Conservation (phyloP, 1,284 basidiomycete species). For the Ceratobasidium papillatum region DNA sequence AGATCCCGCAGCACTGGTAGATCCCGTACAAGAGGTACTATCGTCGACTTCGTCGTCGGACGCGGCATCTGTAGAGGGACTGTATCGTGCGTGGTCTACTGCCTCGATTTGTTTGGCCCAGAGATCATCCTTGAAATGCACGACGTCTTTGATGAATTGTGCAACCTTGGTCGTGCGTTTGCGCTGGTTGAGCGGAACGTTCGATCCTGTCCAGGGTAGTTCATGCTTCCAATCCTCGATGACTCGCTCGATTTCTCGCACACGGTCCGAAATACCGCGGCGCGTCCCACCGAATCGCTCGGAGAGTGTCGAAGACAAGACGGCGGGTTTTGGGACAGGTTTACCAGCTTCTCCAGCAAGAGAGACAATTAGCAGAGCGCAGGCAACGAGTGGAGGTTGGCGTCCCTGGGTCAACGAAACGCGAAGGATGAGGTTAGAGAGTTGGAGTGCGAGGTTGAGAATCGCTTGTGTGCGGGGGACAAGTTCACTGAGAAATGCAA, state of each 20-base stretch:
- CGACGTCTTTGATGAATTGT: slow-evolving; percentile 40
- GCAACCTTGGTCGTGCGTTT: slow-evolving; percentile 25
- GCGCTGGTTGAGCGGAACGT: slow-evolving; percentile 13
- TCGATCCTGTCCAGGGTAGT: slow-evolving; percentile 65
- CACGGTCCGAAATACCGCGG: slow-evolving; percentile 68
- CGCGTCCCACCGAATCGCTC: slow-evolving; percentile 60
- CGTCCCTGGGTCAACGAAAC: slow-evolving; percentile 50
- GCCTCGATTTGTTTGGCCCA: slow-evolving; percentile 40
- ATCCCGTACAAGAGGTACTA: slow-evolving; percentile 18
- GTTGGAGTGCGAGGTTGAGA: slow-evolving; percentile 63
- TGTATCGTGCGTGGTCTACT: slow-evolving; percentile 22
- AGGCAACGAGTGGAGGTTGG: slow-evolving; percentile 63
- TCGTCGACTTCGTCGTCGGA: slow-evolving; percentile 17
- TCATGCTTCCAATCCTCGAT: slow-evolving; percentile 67
- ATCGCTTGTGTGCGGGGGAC: slow-evolving; percentile 57
- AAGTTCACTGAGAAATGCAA: slow-evolving; percentile 50
- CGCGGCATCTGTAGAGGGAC: slow-evolving; percentile 3
- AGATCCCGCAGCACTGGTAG: slow-evolving; percentile 10
- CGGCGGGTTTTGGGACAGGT: slow-evolving; percentile 63
- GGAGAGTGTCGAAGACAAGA: slow-evolving; percentile 66
- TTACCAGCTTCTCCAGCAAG: slow-evolving; percentile 69
- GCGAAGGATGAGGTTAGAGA: slow-evolving; percentile 62
- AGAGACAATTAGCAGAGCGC: slow-evolving; percentile 73
- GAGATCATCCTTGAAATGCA: slow-evolving; percentile 42
- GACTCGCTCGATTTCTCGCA: slow-evolving; percentile 68